phyloP scores from a whole-genome alignment of 768 basidiomycete species.

The Lentinula sp. region DNA sequence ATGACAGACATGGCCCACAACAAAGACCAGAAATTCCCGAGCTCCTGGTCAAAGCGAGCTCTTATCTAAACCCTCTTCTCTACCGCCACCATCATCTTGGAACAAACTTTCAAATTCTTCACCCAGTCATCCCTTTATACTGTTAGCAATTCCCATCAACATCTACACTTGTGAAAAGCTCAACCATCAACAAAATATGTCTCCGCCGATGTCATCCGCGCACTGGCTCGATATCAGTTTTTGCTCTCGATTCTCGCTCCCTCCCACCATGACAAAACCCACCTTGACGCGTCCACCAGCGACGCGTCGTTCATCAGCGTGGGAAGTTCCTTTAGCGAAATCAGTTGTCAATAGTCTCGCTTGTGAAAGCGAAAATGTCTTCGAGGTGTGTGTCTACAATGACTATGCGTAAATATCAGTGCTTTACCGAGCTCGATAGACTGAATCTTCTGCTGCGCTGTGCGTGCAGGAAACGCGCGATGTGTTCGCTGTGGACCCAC shows the following conservation, averaged over 20 bases:
- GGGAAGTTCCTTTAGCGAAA: constrained; percentile 4
- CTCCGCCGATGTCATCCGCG: background rate
- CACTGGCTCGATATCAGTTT: background rate
- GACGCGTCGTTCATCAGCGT: constrained; percentile 5
- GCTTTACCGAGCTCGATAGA: background rate
- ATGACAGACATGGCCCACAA: background rate
- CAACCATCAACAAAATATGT: background rate
- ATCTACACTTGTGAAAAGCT: background rate
- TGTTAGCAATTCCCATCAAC: background rate
- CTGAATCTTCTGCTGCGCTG: background rate
- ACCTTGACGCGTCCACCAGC: background rate
- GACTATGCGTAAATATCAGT: background rate
- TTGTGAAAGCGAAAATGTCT: background rate
- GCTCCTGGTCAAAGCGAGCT: background rate
- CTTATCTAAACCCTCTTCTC: background rate
- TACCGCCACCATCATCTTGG: background rate
- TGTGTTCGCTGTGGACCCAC: background rate
- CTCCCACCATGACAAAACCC: background rate
- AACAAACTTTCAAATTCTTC: too few species aligned
- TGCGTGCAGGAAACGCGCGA: constrained; percentile 1
- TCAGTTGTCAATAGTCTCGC: background rate
- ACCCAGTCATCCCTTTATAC: too few species aligned
- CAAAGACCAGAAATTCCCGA: background rate
- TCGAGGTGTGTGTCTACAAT: background rate
- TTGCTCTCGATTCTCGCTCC: background rate